Evolutionary conservation across 2,329 filamentous ascomycete species (phyloP), one percentile per base, ranked within the genome.

Genomic region (Stenocarpella maydis): DNA sequence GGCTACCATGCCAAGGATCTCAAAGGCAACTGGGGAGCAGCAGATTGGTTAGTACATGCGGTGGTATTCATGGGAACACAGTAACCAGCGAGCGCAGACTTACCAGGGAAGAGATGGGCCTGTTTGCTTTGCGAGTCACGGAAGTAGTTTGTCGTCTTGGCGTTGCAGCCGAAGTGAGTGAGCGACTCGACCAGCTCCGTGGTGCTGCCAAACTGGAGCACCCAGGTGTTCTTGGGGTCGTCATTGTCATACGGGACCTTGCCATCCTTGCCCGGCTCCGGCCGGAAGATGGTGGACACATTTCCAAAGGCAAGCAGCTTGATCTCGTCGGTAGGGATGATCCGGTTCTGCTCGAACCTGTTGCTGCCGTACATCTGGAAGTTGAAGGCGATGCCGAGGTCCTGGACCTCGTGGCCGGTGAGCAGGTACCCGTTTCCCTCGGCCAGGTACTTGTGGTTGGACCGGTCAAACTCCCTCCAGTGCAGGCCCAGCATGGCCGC

Each of bases 401-500:
- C 86, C 31, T 77, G 75, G 3, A 84, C 74, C 28, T 82, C 78
- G 53, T 80, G 79, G 7, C 86, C 85, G 1, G 83, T 79, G 2
- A 87, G 77, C 71, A 86, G 80, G 74, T 83, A 87, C 3, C 86
- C 86, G 71, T 88, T 88, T 26, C 86, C 86, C 67, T 87, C 85
- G 4, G 82, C 86, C n/a, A 83, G 83, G 61, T 88, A 85, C 21
- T 82, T 82, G 72, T 87, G 84, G 15, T 77, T 77, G 10, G 77
- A 82, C 41, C 85, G 80, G 72, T 88, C 84, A 72, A 89, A 89
- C 66, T 86, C 84, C 71, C 85, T 86, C 87, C 87, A 89, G 76
- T 89, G 83, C 9, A 89, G 80, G 9, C 87, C 86, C 19, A 88
- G 77, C 69, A 85, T 83, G 5, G 84, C 84, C 31, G 85, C 80